Conservation (phyloP, 305 asterid genomes). For the Fraxinus ornus region DNA sequence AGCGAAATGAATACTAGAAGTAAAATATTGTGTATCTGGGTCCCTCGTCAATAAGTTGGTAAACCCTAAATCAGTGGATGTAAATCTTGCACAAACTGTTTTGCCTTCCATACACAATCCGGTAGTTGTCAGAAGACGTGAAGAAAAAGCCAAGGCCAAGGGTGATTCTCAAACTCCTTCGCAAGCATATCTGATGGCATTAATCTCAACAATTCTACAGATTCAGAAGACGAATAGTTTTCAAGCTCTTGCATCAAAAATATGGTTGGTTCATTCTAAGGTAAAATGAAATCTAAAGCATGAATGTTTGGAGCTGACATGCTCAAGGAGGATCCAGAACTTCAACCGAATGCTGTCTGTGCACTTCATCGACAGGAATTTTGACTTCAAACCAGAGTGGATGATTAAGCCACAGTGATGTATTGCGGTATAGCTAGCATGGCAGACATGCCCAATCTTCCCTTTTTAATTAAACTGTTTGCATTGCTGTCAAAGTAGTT, state of each 20-base stretch:
- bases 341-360: constrained; percentile 45
- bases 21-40: constrained; percentile 12
- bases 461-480: neutral
- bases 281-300: neutral
- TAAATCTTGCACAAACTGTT: neutral
- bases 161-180: constrained; percentile 8
- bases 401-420: constrained; percentile 21
- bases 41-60: neutral
- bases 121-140: neutral
- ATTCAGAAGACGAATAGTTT: constrained; percentile 35
- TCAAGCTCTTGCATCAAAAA: constrained; percentile 20
- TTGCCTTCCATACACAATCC: neutral
- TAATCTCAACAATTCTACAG: constrained; percentile 23
- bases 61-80: neutral
- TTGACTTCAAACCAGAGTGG: constrained; percentile 6
- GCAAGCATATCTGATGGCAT: neutral
- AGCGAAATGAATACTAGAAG: neutral
- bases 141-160: constrained; percentile 13
- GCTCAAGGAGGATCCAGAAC: constrained; percentile 30
- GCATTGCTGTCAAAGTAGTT: neutral
- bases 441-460: neutral
- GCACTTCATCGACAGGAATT: constrained; percentile 37
- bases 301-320: constrained; percentile 29
- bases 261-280: constrained; percentile 1
- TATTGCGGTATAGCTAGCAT: constrained; percentile 26